Evolutionary conservation across 768 basidiomycete genomes (phyloP), one percentile per base, ranked within the genome.

Genomic region (Agaricus bisporus): DNA sequence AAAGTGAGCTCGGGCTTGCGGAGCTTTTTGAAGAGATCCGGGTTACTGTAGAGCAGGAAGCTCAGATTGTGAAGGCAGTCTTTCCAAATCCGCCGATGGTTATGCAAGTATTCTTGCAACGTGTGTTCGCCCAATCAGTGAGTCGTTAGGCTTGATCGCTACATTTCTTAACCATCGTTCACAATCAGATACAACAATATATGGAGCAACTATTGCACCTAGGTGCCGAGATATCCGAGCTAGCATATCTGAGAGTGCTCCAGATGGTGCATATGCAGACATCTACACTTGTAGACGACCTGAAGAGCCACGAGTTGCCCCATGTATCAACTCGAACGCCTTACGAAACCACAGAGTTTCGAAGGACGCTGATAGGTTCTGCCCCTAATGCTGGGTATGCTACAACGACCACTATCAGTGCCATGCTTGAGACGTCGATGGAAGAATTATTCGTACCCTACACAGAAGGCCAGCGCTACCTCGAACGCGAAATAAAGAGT

Each of bases 71-170:
- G 26, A 95, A 97, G 66, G 95, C 94, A 3, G 97, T 99, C 11
- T 99, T 99, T 67, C 97, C 97, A 0, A 93, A 95, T 61, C 95
- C 97, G 8, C 82, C 88, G 15, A 82, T 91, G 14, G 97, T 99
- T 3, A 95, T 98, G 92, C 93, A 97, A 66, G 95, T 98, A 14
- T 98, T 99, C 69, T 67, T 99, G 39, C 97, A 98, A 63, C 79
- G 97, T 32, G 92, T 99, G 1, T 99, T 99, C 70, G 95, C 95
- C 2, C 97, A 98, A 75, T 91, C 93, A 44, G 94, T 95, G 68
- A 60, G 89, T 57, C 11, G 38, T 17, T 39, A 39, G 38, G 12
- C 15, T 35, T 17, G 15, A 17, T 32, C 2, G 6, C 3, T 37
- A 8, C 32, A n/a, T 35, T 4, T 4, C n/a, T 35, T 7, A 17